Evolutionary conservation across 2,329 filamentous ascomycete genomes (phyloP).

Genomic region (Curvularia lunata): DNA sequence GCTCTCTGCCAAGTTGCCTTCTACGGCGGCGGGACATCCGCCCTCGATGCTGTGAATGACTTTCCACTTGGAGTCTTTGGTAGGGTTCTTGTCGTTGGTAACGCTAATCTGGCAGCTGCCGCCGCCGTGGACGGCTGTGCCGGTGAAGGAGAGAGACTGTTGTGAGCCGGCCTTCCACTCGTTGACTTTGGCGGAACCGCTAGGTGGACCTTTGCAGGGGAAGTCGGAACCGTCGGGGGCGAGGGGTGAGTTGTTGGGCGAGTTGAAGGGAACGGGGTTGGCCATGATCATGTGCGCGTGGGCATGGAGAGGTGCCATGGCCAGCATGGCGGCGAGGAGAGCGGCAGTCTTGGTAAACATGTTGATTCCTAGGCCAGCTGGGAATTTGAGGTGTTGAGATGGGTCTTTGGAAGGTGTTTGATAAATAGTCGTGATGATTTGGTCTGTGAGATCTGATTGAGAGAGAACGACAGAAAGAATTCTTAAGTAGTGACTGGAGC

Average conservation of each 20-base stretch:
- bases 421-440: slow-evolving; percentile 6
- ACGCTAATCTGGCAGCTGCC: slow-evolving; percentile 89
- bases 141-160: slow-evolving; percentile 69
- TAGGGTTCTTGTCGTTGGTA: slow-evolving; percentile 75
- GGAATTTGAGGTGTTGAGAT: background rate
- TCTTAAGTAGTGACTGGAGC: slow-evolving; percentile 19
- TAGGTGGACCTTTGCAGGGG: slow-evolving; percentile 71
- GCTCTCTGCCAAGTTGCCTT: slow-evolving; percentile 31
- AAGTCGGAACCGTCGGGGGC: slow-evolving; percentile 66
- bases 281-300: slow-evolving; percentile 78
- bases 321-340: slow-evolving; percentile 29
- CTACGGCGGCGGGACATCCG: slow-evolving; percentile 68
- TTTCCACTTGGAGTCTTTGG: slow-evolving; percentile 73
- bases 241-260: slow-evolving; percentile 68
- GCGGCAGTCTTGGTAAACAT: slow-evolving; percentile 16
- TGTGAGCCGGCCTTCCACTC: slow-evolving; percentile 66
- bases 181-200: slow-evolving; percentile 61
- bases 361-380: slow-evolving; percentile 16
- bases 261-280: slow-evolving; percentile 69
- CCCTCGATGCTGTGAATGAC: slow-evolving; percentile 89
- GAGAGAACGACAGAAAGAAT: slow-evolving; percentile 12
- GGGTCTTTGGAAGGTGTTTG: background rate
- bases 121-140: slow-evolving; percentile 81
- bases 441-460: slow-evolving; percentile 19
- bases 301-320: slow-evolving; percentile 60